Base-by-base conservation (phyloP, 2,329 filamentous ascomycete genomes). In the Penicillium olsonii region DNA sequence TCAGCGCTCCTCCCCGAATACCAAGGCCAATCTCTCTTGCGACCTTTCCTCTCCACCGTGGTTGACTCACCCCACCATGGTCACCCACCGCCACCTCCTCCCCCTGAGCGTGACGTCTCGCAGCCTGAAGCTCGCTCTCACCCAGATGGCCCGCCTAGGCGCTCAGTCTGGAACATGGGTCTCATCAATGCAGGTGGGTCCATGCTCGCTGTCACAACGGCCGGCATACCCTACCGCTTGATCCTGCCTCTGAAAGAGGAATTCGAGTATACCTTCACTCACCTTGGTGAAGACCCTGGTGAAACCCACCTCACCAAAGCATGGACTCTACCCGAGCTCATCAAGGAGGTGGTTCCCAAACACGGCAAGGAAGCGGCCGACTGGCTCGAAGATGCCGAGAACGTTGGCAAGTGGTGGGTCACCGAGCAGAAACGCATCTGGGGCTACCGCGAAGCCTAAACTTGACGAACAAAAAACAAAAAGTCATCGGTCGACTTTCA, bases 221-320 rank as follows among this genome's bases (percentile, higher is more conserved):
- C 96, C 87, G 90, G 84, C 87, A 61, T 90, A 91, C 76, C 70
- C 39, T 68, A 81, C 95, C 51, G 78, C 81, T 52, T 92, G 87
- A 55, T 62, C 15, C 84, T 96, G 45, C 84, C 88, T 5, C 84
- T 92, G 62, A 82, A 88, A 63, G 90, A 95, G 68, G 87, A 88
- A 42, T 87, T 78, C 31, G 57, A 64, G 48, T 69, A 67, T 34
- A 54, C 56, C 39, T 74, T 74, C 55, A 68, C 68, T 2, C 59
- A 73, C 37, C 54, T 66, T 4, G 55, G 50, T 5, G 55, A 56
- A 6, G 70, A 74, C 44, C 69, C 70, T 1, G 56, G 65, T 39
- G 72, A 74, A 46, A 35, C 53, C 1, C 48, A 67, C 10, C 59
- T 63, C 2, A 44, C 65, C 8, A 66, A 68, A 24, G 56, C 57